Evolutionary conservation across 352 stramenopile species (phyloP), one percentile per base, ranked within the genome.

Genomic region (Pythium folliculosum): DNA sequence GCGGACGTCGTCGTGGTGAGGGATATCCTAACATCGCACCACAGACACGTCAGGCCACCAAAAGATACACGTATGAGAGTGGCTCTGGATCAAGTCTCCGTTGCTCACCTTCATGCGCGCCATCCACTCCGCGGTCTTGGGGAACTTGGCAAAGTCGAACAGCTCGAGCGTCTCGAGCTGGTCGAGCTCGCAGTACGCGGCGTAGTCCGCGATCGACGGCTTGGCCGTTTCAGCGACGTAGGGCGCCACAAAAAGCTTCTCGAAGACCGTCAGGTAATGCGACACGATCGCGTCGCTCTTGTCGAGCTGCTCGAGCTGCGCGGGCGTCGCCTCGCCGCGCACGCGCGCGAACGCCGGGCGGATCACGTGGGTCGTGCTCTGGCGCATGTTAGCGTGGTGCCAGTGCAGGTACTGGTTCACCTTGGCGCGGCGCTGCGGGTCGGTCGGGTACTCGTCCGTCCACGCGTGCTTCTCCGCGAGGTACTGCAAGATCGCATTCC

Each of bases 331-430:
- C 1, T 51, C n/a, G 35, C 45, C 32, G 3, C 9, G 61, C 2
- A 22, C 43, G 30, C 58, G 44, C 19, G 44, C 44, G 12, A 50
- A 50, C 44, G 44, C 44, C 21, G 44, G 44, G n/a, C 44, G 44
- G 44, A 50, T 50, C 44, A 50, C 44, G 8, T 63, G 77, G 8
- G 59, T 47, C 22, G 82, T 88, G 59, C 76, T 67, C 32, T 77
- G 51, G 19, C 82, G 82, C 30, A 70, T 68, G 60, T 81, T 84
- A 40, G 71, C 87, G 76, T 91, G 83, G 69, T 91, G 81, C 83
- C 83, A 91, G 77, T 89, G 77, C n/a, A 91, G 57, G 54, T 86
- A 88, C 70, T 91, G 50, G 69, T 89, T 78, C 16, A 91, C 37
- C 58, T 88, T 88, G 21, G 78, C 80, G 37, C 75, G 82, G 53